phyloP scores from a whole-genome alignment of 768 basidiomycete species.

The Udeniomyces megalosporus region DNA sequence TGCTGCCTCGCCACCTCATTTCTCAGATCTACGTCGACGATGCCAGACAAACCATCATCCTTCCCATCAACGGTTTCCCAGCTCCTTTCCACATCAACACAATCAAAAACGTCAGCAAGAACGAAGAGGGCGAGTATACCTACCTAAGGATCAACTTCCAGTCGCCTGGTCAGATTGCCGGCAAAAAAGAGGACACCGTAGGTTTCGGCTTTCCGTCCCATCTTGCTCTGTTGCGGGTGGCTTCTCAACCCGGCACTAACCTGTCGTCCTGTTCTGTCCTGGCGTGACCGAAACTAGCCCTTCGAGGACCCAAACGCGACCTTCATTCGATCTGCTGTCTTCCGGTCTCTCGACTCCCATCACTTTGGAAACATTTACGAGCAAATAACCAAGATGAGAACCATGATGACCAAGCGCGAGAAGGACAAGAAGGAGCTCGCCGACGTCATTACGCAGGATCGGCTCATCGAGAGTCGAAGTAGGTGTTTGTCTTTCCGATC shows the following conservation, averaged over 20 bases:
- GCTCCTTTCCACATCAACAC: conserved; percentile 98
- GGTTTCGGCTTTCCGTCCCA: conserved; percentile 18
- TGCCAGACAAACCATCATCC: conserved; percentile 70
- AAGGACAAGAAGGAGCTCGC: conserved; percentile 97
- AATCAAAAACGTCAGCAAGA: conserved; percentile 95
- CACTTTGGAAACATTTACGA: conserved; percentile 79
- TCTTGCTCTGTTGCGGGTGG: too few species aligned
- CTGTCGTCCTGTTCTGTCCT: conserved; percentile 17
- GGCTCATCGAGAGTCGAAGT: conserved; percentile 72
- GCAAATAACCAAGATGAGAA: conserved; percentile 88
- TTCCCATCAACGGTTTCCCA: conserved; percentile 87
- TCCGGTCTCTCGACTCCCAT: conserved; percentile 73
- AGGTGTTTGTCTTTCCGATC: background rate
- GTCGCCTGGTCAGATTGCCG: conserved; percentile 89
- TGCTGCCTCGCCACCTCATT: background rate
- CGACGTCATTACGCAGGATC: conserved; percentile 90
- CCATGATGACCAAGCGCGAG: conserved; percentile 90
- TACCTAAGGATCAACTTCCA: conserved; percentile 95
- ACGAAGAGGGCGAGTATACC: conserved; percentile 86
- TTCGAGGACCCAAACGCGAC: conserved; percentile 94
- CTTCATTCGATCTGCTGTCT: conserved; percentile 87
- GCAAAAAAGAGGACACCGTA: conserved; percentile 97
- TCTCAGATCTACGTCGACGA: conserved; percentile 75
- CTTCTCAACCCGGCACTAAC: too few species aligned
- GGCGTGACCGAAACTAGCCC: conserved; percentile 39